Evolutionary conservation across 2,329 filamentous ascomycete species (phyloP).

Genomic region (Pseudogymnoascus destructans): DNA sequence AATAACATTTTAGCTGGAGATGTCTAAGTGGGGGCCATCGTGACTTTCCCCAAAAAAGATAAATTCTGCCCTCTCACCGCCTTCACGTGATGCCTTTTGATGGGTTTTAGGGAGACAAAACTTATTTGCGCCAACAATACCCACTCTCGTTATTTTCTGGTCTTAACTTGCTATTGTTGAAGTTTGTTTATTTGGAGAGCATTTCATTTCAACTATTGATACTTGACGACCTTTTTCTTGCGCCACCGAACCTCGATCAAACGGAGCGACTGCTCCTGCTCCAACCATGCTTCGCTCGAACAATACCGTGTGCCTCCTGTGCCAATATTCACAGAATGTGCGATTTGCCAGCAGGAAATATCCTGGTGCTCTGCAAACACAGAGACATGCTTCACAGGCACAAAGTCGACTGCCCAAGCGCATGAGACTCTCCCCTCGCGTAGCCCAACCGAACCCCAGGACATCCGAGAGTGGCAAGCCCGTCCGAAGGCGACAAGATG

Average conservation of each 20-base stretch:
- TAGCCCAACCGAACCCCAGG: slow-evolving; percentile 23
- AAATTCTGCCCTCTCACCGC: slow-evolving; percentile 4
- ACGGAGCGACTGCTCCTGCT: not conserved
- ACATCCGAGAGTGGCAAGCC: slow-evolving; percentile 24
- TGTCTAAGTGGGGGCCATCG: not conserved
- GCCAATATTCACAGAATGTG: slow-evolving; percentile 4
- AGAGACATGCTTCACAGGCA: slow-evolving; percentile 20
- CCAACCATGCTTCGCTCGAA: slow-evolving; percentile 8
- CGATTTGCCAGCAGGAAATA: not conserved
- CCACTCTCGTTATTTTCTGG: not conserved
- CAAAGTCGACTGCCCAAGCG: slow-evolving; percentile 34
- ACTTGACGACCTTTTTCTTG: not conserved
- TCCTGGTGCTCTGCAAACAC: slow-evolving; percentile 11
- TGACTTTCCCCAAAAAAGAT: not conserved
- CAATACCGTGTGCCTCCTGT: slow-evolving; percentile 9
- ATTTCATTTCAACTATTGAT: not conserved
- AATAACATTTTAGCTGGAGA: not conserved
- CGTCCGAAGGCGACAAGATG: slow-evolving; percentile 31
- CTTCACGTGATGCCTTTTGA: slow-evolving; percentile 2
- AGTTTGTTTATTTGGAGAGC: not conserved
- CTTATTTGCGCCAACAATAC: slow-evolving; percentile 5
- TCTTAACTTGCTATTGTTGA: not conserved
- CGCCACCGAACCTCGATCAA: slow-evolving; percentile 4
- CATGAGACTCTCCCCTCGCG: slow-evolving; percentile 37
- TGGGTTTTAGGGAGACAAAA: slow-evolving; percentile 1